phyloP scores from a whole-genome alignment of 345 rosid species.

The Rhodamnia rubescens region DNA sequence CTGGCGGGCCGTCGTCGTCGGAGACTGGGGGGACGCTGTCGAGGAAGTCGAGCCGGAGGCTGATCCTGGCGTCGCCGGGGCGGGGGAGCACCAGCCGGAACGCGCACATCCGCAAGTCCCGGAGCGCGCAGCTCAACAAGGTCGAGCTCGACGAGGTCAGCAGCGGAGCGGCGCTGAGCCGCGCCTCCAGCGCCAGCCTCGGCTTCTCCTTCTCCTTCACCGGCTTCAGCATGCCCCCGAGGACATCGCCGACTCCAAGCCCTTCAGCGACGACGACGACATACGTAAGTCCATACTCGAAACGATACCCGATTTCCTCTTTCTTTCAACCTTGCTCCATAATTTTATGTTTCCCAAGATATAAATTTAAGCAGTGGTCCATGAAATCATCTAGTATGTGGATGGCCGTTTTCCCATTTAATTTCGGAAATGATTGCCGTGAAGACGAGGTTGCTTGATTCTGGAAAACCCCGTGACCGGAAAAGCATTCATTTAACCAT shows the following conservation, averaged over 20 bases:
- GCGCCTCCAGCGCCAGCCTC: slow-evolving; percentile 92
- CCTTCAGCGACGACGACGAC: slow-evolving; percentile 83
- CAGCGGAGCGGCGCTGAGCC: slow-evolving; percentile 84
- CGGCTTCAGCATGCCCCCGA: slow-evolving; percentile 86
- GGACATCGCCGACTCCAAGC: slow-evolving; percentile 64
- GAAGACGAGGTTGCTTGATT: background rate
- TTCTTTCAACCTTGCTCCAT: background rate
- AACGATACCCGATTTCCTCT: background rate
- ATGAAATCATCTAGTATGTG: background rate
- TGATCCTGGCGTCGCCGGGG: slow-evolving; percentile 55
- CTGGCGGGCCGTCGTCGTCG: background rate
- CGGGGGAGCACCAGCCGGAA: slow-evolving; percentile 34
- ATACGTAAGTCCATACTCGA: slow-evolving; percentile 42
- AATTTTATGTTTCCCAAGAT: background rate
- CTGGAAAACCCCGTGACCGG: background rate
- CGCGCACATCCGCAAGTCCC: slow-evolving; percentile 71
- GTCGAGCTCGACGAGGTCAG: slow-evolving; percentile 62
- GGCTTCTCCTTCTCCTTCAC: slow-evolving; percentile 92
- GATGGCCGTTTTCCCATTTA: background rate
- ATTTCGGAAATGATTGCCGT: background rate
- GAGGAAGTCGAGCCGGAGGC: slow-evolving; percentile 62
- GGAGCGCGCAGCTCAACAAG: slow-evolving; percentile 78
- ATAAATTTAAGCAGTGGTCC: background rate
- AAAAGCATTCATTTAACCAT: background rate
- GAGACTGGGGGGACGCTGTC: slow-evolving; percentile 27